Evolutionary conservation across 1,284 basidiomycete genomes (phyloP).

Genomic region (Trametes pubescens): DNA sequence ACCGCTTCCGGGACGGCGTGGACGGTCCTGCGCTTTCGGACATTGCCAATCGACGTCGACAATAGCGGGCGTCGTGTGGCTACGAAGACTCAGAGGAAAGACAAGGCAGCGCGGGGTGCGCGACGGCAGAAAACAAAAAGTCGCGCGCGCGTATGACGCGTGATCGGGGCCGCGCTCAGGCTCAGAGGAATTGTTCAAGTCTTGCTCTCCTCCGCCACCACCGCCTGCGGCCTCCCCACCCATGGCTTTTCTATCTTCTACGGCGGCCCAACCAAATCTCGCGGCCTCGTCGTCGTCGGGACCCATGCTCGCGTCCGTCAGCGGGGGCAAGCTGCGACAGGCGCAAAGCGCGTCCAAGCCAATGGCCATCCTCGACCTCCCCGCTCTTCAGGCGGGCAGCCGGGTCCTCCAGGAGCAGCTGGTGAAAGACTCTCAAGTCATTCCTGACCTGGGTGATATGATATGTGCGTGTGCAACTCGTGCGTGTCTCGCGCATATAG

Average conservation of each 20-base stretch:
- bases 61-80: slow-evolving; percentile 3
- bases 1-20: slow-evolving; percentile 67
- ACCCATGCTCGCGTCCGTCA: slow-evolving; percentile 25
- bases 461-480: slow-evolving; percentile 58
- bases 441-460: slow-evolving; percentile 78
- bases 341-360: slow-evolving; percentile 39
- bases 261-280: slow-evolving; percentile 26
- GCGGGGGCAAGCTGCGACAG: slow-evolving; percentile 32
- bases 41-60: slow-evolving; percentile 23
- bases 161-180: slow-evolving; percentile 25
- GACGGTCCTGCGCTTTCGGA: slow-evolving; percentile 35
- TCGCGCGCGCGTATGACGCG: slow-evolving; percentile 34
- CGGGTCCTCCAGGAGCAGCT: slow-evolving; percentile 72
- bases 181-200: slow-evolving; percentile 31
- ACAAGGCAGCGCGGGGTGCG: slow-evolving; percentile 18
- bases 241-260: slow-evolving; percentile 29
- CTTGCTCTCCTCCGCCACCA: slow-evolving; percentile 32
- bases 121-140: slow-evolving; percentile 29
- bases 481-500: slow-evolving; percentile 1
- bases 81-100: slow-evolving; percentile 11
- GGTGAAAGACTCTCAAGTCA: slow-evolving; percentile 71
- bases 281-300: slow-evolving; percentile 31
- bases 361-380: slow-evolving; percentile 60
- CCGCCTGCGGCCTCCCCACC: slow-evolving; percentile 8
- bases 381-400: slow-evolving; percentile 70